phyloP scores from a whole-genome alignment of 257 asterid species.

The Coffea canephora region DNA sequence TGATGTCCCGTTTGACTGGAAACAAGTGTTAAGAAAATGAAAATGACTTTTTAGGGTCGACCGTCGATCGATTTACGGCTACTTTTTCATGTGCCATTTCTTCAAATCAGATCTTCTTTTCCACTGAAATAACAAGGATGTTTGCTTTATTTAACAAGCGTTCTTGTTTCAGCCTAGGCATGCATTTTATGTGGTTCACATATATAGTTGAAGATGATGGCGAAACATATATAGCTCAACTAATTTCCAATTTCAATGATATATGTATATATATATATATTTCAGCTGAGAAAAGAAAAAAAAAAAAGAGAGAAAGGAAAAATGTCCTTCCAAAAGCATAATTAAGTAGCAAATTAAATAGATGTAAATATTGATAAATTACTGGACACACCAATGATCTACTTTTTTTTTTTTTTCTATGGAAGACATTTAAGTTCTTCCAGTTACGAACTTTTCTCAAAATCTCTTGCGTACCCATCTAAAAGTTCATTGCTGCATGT shows the following conservation, averaged over 20 bases:
- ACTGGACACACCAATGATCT: background rate
- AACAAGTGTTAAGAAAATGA: background rate
- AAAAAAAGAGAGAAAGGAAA: too few species aligned
- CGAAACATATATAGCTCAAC: too few species aligned
- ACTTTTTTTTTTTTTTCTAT: background rate
- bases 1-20: slow-evolving; percentile 3
- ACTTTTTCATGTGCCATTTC: background rate
- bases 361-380: too few species aligned
- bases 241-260: too few species aligned
- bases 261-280: too few species aligned
- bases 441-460: background rate
- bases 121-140: background rate
- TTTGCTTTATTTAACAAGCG: background rate
- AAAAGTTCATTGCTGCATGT: background rate
- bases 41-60: background rate
- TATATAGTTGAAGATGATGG: too few species aligned
- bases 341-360: too few species aligned
- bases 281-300: too few species aligned
- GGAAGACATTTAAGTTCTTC: background rate
- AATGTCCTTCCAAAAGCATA: background rate
- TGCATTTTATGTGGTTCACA: background rate
- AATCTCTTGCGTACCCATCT: background rate
- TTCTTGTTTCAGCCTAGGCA: background rate
- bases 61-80: background rate
- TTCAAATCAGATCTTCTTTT: background rate